Conservation (phyloP, 202 grass and related monocot genomes). For the Carex arenaria region DNA sequence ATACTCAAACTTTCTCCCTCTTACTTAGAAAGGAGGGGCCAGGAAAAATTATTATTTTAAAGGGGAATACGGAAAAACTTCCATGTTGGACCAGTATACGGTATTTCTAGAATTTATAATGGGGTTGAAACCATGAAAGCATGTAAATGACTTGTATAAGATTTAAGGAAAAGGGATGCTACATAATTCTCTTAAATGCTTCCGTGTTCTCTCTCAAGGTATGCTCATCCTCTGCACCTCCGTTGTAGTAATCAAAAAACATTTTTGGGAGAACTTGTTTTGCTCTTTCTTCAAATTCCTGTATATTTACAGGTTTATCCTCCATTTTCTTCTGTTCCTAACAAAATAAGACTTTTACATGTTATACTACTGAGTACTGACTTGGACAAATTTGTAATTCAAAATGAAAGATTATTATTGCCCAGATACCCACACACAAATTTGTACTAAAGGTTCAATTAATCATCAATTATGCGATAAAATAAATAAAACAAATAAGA, state of each 20-base stretch:
- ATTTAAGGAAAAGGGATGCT: neutral
- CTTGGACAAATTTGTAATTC: neutral
- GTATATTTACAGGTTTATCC: conserved; percentile 55
- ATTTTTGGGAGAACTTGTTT: conserved; percentile 72
- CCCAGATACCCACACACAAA: neutral
- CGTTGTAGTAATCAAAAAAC: conserved; percentile 73
- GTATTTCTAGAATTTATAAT: neutral
- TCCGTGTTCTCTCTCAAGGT: conserved; percentile 73
- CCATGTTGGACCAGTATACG: neutral
- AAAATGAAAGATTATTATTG: neutral
- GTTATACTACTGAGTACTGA: neutral
- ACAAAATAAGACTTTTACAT: neutral
- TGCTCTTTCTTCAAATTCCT: conserved; percentile 64
- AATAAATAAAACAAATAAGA: neutral
- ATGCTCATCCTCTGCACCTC: conserved; percentile 75
- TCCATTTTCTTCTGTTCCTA: conserved; percentile 48
- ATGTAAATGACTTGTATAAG: neutral
- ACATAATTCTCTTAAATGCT: conserved; percentile 80
- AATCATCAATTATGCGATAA: neutral
- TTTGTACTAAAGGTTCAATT: neutral
- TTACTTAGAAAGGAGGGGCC: neutral
- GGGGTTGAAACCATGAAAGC: neutral
- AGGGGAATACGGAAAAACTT: neutral
- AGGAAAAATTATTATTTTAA: neutral
- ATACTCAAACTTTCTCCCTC: neutral